Base-by-base conservation (phyloP, 1,139 yeast species). In the Yueomyces sp. region DNA sequence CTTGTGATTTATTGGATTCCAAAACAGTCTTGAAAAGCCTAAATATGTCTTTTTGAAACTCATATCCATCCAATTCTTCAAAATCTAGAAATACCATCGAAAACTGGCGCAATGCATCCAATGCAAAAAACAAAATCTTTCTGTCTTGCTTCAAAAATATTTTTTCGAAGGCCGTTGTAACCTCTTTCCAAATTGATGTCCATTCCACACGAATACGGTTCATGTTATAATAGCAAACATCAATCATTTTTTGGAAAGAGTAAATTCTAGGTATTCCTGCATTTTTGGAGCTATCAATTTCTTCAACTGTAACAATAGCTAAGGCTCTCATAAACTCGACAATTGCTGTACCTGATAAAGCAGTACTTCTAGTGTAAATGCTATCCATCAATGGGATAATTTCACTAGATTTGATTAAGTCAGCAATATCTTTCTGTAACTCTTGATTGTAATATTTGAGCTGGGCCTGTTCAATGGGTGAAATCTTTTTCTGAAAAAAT, bases 161-260 rank as follows among this genome's bases (percentile, higher is more conserved):
- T 39, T 70, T 73, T 50, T 85, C 84, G 65, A 91, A 91, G 39
- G 86, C 85, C 49, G 77, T 83, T 8, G 95, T 96, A 82, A 91
- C 83, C 8, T 84, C 81, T 5, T 81, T 74, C 99, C 99, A 91
- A 46, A 91, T 69, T 46, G 86, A 93, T 5, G 95, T 78, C 97
- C 98, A 91, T 64, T 93, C 96, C 50, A 91, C 78, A 60, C 96
- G 78, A 54, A 91, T 87, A 68, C 98, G 83, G 44, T 78, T 79
- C 97, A 91, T 91, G 61, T 93, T 93, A 67, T 91, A 91, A 62
- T 91, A 89, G 63, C 96, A 89, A 40, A 91, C 93, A 62, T 93
- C 98, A 41, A 93, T 95, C 70, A 91, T 83, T 59, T 91, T 91
- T 55, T 87, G 97, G 49, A 91, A 67, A 0, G 96, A 84, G 57